A percentile compares a stretch with the other conserved stretches of the same genome.
phyloP scores from a whole-genome alignment of 2,329 filamentous ascomycete species.

The Allantophomopsis lycopodina region DNA sequence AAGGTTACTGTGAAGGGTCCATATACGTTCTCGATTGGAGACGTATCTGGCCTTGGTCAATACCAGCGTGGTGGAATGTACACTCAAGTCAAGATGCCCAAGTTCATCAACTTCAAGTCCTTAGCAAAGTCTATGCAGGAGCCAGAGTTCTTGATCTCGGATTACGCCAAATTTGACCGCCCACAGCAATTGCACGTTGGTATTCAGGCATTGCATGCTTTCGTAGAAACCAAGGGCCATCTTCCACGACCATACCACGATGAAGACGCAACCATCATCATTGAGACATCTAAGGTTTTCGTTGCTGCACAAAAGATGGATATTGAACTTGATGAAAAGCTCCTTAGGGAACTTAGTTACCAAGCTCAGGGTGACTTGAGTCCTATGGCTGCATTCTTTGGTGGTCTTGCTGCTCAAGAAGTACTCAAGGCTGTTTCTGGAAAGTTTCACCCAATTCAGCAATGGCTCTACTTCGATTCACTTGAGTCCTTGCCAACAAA shows the following conservation, averaged over 20 bases:
- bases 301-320: constrained; percentile 63
- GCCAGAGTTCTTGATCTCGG: constrained; percentile 81
- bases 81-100: constrained; percentile 97
- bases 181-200: constrained; percentile 85
- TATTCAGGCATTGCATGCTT: constrained; percentile 83
- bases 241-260: constrained; percentile 77
- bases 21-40: constrained; percentile 94
- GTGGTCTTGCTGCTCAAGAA: constrained; percentile 86
- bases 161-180: constrained; percentile 96
- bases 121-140: constrained; percentile 68
- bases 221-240: constrained; percentile 59
- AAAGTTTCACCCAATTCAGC: constrained; percentile 90
- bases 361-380: constrained; percentile 85
- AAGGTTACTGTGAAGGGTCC: constrained; percentile 92
- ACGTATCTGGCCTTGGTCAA: constrained; percentile 73
- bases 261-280: constrained; percentile 64
- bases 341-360: constrained; percentile 86
- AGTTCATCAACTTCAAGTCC: constrained; percentile 77
- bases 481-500: constrained; percentile 83
- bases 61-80: constrained; percentile 85
- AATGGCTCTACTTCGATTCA: constrained; percentile 97
- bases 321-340: constrained; percentile 79
- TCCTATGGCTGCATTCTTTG: constrained; percentile 90
- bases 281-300: constrained; percentile 63
- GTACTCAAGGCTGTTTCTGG: constrained; percentile 94